A percentile compares a stretch with the other conserved stretches of the same genome.
Conservation (phyloP, 1,284 basidiomycete genomes). For the Schizopora paradoxa region DNA sequence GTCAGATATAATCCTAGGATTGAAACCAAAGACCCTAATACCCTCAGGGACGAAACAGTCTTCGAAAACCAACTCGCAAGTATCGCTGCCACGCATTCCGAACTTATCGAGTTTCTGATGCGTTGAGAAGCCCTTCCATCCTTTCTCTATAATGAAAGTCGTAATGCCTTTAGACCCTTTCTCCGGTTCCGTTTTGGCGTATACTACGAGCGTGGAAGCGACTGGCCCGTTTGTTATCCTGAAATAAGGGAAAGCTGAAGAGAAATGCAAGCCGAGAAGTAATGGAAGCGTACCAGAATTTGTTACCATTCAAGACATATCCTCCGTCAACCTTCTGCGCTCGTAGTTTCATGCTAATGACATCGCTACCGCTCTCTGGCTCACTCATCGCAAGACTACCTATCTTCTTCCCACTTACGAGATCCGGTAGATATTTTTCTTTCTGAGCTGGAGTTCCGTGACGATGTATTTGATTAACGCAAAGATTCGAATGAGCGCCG, state of each 20-base stretch:
- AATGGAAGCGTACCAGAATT: slow-evolving; percentile 69
- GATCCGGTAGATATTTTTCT: slow-evolving; percentile 79
- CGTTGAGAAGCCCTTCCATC: slow-evolving; percentile 80
- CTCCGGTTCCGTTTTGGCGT: slow-evolving; percentile 83
- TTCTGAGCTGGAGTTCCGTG: slow-evolving; percentile 88
- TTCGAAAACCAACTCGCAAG: slow-evolving; percentile 91
- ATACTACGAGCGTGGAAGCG: slow-evolving; percentile 87
- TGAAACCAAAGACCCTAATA: slow-evolving; percentile 24
- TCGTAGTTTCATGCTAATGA: slow-evolving; percentile 83
- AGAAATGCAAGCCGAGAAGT: not conserved
- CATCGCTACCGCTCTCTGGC: slow-evolving; percentile 86
- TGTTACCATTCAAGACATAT: slow-evolving; percentile 83
- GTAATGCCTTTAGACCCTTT: slow-evolving; percentile 87
- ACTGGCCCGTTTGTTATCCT: slow-evolving; percentile 96
- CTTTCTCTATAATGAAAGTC: slow-evolving; percentile 85
- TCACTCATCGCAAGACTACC: slow-evolving; percentile 95
- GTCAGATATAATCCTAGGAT: not conserved
- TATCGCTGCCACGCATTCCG: slow-evolving; percentile 94
- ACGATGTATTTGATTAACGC: slow-evolving; percentile 70
- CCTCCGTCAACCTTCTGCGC: slow-evolving; percentile 75
- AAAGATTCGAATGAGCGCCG: slow-evolving; percentile 90
- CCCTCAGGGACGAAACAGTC: slow-evolving; percentile 84
- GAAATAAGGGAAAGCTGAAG: not conserved
- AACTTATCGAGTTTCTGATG: slow-evolving; percentile 92
- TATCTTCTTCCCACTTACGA: slow-evolving; percentile 79